Percentiles rank a stretch among this genome's conserved stretches.
Evolutionary conservation across 2,329 filamentous ascomycete species (phyloP).

Genomic region (Trichophyton simii): DNA sequence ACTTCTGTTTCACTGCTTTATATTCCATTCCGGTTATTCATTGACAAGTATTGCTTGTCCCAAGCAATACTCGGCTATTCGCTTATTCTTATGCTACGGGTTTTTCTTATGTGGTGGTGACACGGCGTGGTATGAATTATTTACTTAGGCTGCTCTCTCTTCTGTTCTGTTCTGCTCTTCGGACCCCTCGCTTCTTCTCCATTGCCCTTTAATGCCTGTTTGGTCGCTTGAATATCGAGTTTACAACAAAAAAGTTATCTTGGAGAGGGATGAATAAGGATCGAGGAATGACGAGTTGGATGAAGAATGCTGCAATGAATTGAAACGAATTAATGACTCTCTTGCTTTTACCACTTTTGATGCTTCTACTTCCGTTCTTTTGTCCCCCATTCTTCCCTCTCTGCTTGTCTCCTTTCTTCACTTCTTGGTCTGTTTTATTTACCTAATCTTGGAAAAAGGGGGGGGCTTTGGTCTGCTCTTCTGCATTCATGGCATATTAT

Average conservation of each 20-base stretch:
- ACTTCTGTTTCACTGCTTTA: neutral
- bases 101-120: neutral
- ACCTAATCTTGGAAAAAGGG: neutral
- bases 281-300: neutral
- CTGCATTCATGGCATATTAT: neutral
- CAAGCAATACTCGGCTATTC: neutral
- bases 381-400: neutral
- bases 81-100: too few species aligned
- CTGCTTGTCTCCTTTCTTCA: constrained; percentile 1
- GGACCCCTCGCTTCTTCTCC: too few species aligned
- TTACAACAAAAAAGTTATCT: neutral
- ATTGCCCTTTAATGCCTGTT: too few species aligned
- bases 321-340: constrained; percentile 2
- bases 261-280: too few species aligned
- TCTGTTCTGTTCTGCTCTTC: neutral
- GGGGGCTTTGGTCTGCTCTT: constrained; percentile 1
- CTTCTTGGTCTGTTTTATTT: constrained; percentile 2
- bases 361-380: neutral
- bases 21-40: neutral
- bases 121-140: neutral
- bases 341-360: neutral
- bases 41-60: neutral
- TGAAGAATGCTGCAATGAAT: constrained; percentile 1
- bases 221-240: neutral
- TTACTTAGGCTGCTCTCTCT: neutral